Evolutionary conservation across 1,284 basidiomycete species (phyloP).

Genomic region (Meira miltonrushii): DNA sequence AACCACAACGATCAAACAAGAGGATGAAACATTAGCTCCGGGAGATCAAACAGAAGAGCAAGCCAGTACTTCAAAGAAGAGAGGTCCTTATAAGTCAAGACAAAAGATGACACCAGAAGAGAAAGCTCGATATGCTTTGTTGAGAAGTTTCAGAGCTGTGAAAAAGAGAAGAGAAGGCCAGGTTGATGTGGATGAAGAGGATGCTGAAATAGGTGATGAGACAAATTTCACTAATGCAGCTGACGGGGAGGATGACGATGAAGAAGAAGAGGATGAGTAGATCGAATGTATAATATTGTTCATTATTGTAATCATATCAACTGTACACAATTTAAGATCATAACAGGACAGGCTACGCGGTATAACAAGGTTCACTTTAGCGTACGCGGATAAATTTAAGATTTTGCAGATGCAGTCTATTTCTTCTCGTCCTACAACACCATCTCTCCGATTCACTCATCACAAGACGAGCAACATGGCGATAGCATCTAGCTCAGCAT

Average conservation of each 20-base stretch:
- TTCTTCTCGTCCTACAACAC: neutral
- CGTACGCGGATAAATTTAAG: neutral
- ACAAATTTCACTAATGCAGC: neutral
- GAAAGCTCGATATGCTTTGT: neutral
- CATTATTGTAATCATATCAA: neutral
- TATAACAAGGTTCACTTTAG: too few relatives aligned
- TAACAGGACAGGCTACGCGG: too few relatives aligned
- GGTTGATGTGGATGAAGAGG: neutral
- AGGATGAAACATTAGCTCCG: neutral
- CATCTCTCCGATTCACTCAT: neutral
- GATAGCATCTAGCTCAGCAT: neutral
- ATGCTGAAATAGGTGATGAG: neutral
- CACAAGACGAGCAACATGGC: neutral
- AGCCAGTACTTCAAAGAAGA: neutral
- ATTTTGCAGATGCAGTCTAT: neutral
- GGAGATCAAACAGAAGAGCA: neutral
- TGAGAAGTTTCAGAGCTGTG: neutral
- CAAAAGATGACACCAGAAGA: conserved; percentile 3
- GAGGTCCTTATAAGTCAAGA: neutral
- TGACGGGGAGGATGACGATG: neutral
- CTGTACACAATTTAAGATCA: too few relatives aligned
- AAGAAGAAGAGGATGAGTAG: neutral
- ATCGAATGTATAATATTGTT: neutral
- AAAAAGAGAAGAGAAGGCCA: conserved; percentile 1
- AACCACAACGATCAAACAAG: neutral